Conservation (phyloP, 2,329 filamentous ascomycete species). For the Fusarium floridanum region DNA sequence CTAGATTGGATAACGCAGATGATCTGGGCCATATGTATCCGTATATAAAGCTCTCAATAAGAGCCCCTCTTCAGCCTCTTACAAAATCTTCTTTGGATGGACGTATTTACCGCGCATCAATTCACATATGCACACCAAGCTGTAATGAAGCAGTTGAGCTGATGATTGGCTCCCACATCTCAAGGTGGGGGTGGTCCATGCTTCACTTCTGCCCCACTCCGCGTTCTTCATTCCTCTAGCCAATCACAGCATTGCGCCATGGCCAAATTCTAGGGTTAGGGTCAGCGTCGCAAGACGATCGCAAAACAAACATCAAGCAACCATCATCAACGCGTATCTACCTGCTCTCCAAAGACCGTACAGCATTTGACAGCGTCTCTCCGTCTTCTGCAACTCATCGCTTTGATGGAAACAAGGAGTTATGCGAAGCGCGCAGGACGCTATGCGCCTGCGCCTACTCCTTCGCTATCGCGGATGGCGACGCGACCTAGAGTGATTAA, state of each 20-base stretch:
- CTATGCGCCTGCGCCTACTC: constrained; percentile 6
- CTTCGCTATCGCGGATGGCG: constrained; percentile 12
- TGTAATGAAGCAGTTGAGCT: background rate
- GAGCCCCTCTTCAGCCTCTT: background rate
- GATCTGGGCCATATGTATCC: background rate
- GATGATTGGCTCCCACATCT: background rate
- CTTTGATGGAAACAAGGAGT: constrained; percentile 38
- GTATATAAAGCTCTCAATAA: background rate
- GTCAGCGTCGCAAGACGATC: constrained; percentile 20
- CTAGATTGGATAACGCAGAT: too few relatives aligned
- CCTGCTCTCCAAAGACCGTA: background rate
- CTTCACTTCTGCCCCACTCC: background rate
- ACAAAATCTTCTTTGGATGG: background rate
- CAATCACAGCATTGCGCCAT: constrained; percentile 18
- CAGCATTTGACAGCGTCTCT: background rate
- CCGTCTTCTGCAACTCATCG: background rate
- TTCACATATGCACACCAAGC: background rate
- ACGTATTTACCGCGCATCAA: background rate
- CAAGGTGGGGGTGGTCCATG: background rate
- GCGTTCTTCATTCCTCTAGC: background rate
- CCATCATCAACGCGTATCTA: constrained; percentile 7
- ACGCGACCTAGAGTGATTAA: constrained; percentile 29
- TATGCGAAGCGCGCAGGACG: constrained; percentile 23
- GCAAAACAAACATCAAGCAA: constrained; percentile 8
- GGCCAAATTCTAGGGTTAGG: constrained; percentile 43